These are phyloP conservation scores for Chrysoporthe puriensis DNA, from an alignment of 2,329 filamentous ascomycete species.

Conservation along the genomic window DNA sequence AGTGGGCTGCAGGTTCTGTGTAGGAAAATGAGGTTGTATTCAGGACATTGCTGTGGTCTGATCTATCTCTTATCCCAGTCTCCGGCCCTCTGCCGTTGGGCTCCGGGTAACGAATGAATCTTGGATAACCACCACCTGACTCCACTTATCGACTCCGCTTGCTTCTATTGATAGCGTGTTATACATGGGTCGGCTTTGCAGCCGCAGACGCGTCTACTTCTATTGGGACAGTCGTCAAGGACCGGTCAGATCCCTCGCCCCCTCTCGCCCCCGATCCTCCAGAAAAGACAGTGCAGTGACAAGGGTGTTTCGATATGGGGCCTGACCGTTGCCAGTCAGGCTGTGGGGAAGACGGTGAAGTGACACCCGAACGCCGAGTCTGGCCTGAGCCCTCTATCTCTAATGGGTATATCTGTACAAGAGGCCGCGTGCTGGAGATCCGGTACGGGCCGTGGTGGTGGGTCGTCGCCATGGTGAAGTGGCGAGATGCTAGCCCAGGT, in stretches of 20 bases:
- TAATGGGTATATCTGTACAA: slow-evolving; percentile 21
- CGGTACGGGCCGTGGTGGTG: slow-evolving; percentile 13
- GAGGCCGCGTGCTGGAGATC: slow-evolving; percentile 9
- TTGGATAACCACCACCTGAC: slow-evolving; percentile 7
- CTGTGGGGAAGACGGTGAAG: slow-evolving; percentile 17
- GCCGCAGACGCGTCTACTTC: neutral
- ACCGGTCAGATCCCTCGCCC: slow-evolving; percentile 7
- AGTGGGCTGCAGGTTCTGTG: slow-evolving; percentile 54
- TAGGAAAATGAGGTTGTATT: slow-evolving; percentile 41
- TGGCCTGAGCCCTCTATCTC: slow-evolving; percentile 25
- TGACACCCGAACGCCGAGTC: slow-evolving; percentile 18
- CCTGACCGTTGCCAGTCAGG: slow-evolving; percentile 18
- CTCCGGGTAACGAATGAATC: slow-evolving; percentile 6
- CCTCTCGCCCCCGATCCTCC: neutral
- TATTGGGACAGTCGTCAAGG: slow-evolving; percentile 6
- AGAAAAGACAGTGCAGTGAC: slow-evolving; percentile 20
- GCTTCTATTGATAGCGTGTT: neutral
- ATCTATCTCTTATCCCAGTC: slow-evolving; percentile 20
- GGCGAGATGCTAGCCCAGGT: slow-evolving; percentile 17
- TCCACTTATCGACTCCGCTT: neutral
- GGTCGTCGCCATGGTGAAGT: slow-evolving; percentile 12
- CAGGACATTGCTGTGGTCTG: slow-evolving; percentile 25
- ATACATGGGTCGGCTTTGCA: slow-evolving; percentile 8
- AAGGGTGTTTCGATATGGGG: slow-evolving; percentile 12
- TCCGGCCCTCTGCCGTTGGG: neutral